Evolutionary conservation across 208 protist genomes (phyloP).

Genomic region (Perkinsela sp.): DNA sequence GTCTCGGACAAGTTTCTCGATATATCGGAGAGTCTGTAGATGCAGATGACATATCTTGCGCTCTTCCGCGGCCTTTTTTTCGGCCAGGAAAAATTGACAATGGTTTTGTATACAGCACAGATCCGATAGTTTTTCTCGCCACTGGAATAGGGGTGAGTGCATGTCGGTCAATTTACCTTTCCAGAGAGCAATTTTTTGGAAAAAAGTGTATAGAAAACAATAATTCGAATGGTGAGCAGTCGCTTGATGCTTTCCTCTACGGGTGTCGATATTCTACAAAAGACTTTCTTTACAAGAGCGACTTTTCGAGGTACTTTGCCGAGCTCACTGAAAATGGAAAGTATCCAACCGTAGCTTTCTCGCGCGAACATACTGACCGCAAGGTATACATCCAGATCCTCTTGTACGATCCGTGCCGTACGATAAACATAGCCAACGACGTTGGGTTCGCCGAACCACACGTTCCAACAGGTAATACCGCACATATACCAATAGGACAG

Average conservation of each 20-base stretch:
- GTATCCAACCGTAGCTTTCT: too few relatives aligned
- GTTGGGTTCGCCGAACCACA: too few relatives aligned
- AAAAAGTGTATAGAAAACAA: too few relatives aligned
- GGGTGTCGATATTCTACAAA: neutral
- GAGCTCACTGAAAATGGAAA: too few relatives aligned
- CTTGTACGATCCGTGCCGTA: too few relatives aligned
- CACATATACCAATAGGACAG: neutral
- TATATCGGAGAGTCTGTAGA: too few relatives aligned
- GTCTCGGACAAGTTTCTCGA: neutral
- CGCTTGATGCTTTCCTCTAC: neutral
- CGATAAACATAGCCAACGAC: too few relatives aligned
- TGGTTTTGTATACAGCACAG: neutral
- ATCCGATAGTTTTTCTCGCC: neutral
- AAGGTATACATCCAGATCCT: too few relatives aligned
- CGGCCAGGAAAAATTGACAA: neutral
- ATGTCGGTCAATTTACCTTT: constrained; percentile 1
- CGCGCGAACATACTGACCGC: too few relatives aligned
- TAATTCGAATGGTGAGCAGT: too few relatives aligned
- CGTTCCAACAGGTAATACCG: too few relatives aligned
- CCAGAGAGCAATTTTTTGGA: neutral
- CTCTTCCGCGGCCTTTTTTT: neutral
- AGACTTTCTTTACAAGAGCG: constrained; percentile 1
- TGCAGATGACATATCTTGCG: neutral
- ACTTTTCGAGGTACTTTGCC: too few relatives aligned
- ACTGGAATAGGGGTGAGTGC: neutral